Conservation (phyloP, 202 grass and related monocot species). For the Sporobolus alterniflorus region DNA sequence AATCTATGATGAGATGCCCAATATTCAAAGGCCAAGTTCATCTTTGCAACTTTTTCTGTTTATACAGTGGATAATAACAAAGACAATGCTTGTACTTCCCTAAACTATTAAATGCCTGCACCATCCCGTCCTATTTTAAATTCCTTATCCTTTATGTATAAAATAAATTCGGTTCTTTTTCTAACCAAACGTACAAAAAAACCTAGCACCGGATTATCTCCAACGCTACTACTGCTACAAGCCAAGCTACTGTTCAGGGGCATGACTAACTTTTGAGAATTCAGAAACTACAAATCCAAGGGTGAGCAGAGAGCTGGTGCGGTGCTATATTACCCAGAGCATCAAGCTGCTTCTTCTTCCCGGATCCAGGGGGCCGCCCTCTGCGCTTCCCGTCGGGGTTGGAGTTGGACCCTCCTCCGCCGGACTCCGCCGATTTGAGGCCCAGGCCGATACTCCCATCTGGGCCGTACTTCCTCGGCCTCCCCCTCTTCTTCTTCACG, state of each 20-base stretch:
- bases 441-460: constrained; percentile 65
- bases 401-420: constrained; percentile 47
- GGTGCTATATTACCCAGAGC: constrained; percentile 78
- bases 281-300: not conserved
- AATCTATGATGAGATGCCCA: not conserved
- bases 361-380: constrained; percentile 78
- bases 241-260: not conserved
- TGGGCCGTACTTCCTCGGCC: constrained; percentile 97
- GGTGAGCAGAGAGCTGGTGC: not conserved
- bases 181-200: not conserved
- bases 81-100: constrained; percentile 25
- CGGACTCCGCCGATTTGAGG: constrained; percentile 35
- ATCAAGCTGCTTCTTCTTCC: constrained; percentile 87
- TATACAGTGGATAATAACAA: constrained; percentile 19
- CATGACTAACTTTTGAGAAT: not conserved
- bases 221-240: not conserved
- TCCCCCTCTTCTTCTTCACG: constrained; percentile 96
- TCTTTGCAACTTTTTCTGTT: not conserved
- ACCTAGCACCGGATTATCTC: not conserved
- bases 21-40: constrained; percentile 41
- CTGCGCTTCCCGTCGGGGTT: constrained; percentile 69
- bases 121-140: constrained; percentile 22
- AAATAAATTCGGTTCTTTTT: constrained; percentile 1
- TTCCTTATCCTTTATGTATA: constrained; percentile 20
- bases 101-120: constrained; percentile 39